Base-by-base conservation (phyloP, 371 early-diverging fungal species). In the Neoconidiobolus thromboides region DNA sequence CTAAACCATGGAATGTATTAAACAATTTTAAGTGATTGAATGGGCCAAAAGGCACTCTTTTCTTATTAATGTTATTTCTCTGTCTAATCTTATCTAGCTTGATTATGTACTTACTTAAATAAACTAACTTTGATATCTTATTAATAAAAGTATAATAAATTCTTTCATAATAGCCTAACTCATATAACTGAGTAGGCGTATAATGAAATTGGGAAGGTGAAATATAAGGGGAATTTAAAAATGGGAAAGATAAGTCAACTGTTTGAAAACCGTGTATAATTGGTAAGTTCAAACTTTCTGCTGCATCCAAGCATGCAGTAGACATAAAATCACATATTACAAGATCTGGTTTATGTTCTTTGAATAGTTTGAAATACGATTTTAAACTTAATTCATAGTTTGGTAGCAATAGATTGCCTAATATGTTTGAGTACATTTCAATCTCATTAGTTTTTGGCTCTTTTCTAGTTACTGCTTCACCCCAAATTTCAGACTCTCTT, bases 291-390 rank as follows among this genome's bases (percentile, higher is more conserved):
- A 41, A 15, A 7, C 39, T 47, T 6, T 48, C 14, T 9, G 62
- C 62, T 3, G 50, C 62, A 41, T 61, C 62, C 3, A 46, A 37
- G 43, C 62, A 61, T 14, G 43, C n/a, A 14, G 7, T 39, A 12
- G 44, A 15, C 4, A 61, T 49, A 57, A 55, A 61, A 42, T 61
- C 62, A 50, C 62, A 61, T 1, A 61, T 43, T 4, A 61, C 43
- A 6, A 61, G 26, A 42, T 61, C 62, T 2, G 48, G 42, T 41
- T 50, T 49, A 5, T 49, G 14, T 14, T 4, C 49, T 14, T 49
- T 49, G 4, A 49, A 49, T 14, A 49, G 3, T 26, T 49, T 14
- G 14, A 3, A 12, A 14, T 14, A 49, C 49, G 4, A 5, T 5
- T 14, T 4, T 12, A 10, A 49, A 3, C 26, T 49, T 4, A 3